Base-by-base conservation (phyloP, 352 stramenopile species). In the Phytophthora cryptogea region DNA sequence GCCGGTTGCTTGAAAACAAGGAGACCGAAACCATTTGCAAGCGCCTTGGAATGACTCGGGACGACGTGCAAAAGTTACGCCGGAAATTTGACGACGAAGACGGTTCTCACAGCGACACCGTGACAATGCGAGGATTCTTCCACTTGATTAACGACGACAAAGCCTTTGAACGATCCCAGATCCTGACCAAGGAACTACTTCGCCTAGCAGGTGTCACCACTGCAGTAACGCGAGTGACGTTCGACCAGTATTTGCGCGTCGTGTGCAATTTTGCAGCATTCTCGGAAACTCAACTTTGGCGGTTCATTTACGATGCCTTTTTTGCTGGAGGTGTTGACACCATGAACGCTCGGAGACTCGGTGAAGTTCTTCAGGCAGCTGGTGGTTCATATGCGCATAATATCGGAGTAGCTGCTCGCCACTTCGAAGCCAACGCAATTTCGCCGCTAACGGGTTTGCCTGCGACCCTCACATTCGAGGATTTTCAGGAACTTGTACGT, bases 291-390 rank as follows among this genome's bases (percentile, higher is more conserved):
- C 53, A 90, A 33, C 27, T 88, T 26, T 69, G 83, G 48, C 69
- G 71, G n/a, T 90, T 87, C 51, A 77, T 87, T 60, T 88, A 80
- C 51, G 54, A 81, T 31, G 63, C 76, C 5, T 86, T 81, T 49
- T 78, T 63, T 3, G 48, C 69, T 47, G 72, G 52, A 44, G 58
- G 61, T 50, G 28, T 63, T 66, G 36, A 70, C 53, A 14, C 31
- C 7, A 35, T 54, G 10, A 77, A 78, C 13, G 71, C 85, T 17
- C 52, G 63, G 8, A 71, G 71, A 9, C 59, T 88, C 8, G 64
- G 63, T 7, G 35, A 75, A 14, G 61, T 86, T 17, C 49, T 89
- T 8, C 71, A 87, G 23, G 57, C 72, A 2, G 67, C 82, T 14
- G 58, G 72, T 7, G 70, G 52, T 0, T 74, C 76, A 1, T 85